A percentile compares a stretch with the other conserved stretches of the same genome.
These are phyloP conservation scores for Fraxinus nigra DNA, from an alignment of 305 asterid genomes.

Conservation along the genomic window DNA sequence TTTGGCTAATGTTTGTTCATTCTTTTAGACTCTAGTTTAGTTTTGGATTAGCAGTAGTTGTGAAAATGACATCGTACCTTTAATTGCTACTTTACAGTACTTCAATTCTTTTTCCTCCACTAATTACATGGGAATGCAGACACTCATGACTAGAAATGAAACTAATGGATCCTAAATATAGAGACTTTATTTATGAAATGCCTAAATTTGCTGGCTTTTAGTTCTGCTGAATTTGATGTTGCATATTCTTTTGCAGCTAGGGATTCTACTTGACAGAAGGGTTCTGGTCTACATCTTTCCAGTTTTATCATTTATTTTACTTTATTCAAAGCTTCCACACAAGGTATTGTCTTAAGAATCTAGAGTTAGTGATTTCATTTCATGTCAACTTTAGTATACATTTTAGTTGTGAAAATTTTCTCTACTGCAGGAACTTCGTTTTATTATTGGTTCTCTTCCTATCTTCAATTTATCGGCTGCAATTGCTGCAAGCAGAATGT, in stretches of 20 bases:
- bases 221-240: conserved; percentile 26
- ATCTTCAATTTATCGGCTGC: conserved; percentile 92
- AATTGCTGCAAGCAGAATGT: conserved; percentile 89
- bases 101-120: conserved; percentile 7
- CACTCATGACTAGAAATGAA: background rate
- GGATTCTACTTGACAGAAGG: conserved; percentile 82
- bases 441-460: conserved; percentile 87
- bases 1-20: background rate
- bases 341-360: conserved; percentile 54
- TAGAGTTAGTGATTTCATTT: conserved; percentile 19
- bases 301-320: conserved; percentile 67
- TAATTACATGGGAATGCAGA: background rate
- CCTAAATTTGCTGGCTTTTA: conserved; percentile 5
- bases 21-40: background rate
- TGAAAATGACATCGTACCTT: background rate
- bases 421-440: conserved; percentile 88
- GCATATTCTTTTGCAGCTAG: conserved; percentile 64
- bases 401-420: conserved; percentile 21
- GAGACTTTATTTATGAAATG: conserved; percentile 6
- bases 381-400: conserved; percentile 9
- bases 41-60: conserved; percentile 2
- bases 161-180: conserved; percentile 10
- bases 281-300: conserved; percentile 59
- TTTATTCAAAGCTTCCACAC: conserved; percentile 95
- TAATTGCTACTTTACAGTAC: conserved; percentile 6